Evolutionary conservation across 148 eudicot genomes (phyloP).

Genomic region (Suaeda aralocaspica): DNA sequence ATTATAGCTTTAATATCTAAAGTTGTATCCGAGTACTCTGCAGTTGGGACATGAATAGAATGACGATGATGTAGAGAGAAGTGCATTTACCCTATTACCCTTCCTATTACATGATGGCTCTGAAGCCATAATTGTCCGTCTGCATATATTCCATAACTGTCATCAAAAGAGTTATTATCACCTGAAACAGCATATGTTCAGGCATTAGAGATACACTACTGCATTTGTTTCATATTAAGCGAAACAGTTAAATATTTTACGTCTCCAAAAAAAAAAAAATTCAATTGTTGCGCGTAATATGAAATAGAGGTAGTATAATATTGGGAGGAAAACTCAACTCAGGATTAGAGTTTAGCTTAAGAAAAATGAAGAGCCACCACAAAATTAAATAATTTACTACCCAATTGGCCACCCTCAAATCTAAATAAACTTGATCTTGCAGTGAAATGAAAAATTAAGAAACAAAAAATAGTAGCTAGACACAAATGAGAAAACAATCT

Average conservation of each 20-base stretch:
- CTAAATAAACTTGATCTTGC: too few relatives aligned
- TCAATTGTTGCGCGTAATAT: too few relatives aligned
- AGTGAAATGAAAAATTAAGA: too few relatives aligned
- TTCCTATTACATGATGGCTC: slow-evolving; percentile 26
- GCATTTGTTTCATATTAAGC: too few relatives aligned
- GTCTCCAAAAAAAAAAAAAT: too few relatives aligned
- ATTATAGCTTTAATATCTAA: too few relatives aligned
- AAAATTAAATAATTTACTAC: neutral
- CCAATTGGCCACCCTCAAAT: neutral
- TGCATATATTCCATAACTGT: slow-evolving; percentile 29
- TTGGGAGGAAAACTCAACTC: too few relatives aligned
- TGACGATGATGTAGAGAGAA: neutral
- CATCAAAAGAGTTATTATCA: slow-evolving; percentile 24
- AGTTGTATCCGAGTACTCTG: neutral
- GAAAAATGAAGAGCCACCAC: neutral
- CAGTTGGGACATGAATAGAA: too few relatives aligned
- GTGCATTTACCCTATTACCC: slow-evolving; percentile 30
- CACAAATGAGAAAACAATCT: neutral
- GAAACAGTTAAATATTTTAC: too few relatives aligned
- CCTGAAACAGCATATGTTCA: slow-evolving; percentile 28
- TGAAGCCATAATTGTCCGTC: slow-evolving; percentile 32
- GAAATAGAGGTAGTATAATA: too few relatives aligned
- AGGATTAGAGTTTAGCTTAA: neutral
- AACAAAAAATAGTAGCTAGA: too few relatives aligned
- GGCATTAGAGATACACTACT: neutral